A percentile compares a stretch with the other conserved stretches of the same genome.
phyloP scores from a whole-genome alignment of 176 grass and related monocot species.

The Coix lacrymajobi region DNA sequence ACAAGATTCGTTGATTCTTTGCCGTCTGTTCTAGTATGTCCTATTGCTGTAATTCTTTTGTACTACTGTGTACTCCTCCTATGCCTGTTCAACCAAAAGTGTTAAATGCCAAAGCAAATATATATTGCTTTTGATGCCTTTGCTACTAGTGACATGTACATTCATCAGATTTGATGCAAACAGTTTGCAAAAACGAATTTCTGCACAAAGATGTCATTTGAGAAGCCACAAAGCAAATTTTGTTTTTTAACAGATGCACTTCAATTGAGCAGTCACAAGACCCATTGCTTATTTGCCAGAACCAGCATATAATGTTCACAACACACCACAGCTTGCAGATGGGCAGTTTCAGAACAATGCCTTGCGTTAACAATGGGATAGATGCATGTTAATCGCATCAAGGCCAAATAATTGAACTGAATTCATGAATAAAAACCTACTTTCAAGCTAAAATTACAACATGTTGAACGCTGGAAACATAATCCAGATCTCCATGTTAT shows the following conservation, averaged over 20 bases:
- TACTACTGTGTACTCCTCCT: not conserved
- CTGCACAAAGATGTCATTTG: no score
- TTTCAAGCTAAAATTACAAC: slow-evolving; percentile 1
- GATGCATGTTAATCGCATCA: not conserved
- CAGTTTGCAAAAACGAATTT: not conserved
- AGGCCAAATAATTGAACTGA: not conserved
- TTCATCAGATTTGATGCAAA: not conserved
- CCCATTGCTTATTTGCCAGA: not conserved
- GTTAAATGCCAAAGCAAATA: slow-evolving; percentile 22
- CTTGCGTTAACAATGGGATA: not conserved
- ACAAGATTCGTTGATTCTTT: slow-evolving; percentile 23
- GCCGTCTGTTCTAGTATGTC: not conserved
- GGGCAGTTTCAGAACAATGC: not conserved
- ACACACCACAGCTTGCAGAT: not conserved
- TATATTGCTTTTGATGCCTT: slow-evolving; percentile 29
- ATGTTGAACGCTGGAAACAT: slow-evolving; percentile 7
- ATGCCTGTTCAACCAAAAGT: not conserved
- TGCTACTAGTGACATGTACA: not conserved
- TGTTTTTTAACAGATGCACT: not conserved
- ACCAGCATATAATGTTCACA: not conserved
- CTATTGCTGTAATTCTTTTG: slow-evolving; percentile 7
- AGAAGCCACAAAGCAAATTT: not conserved
- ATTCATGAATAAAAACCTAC: not conserved
- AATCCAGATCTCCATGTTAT: not conserved
- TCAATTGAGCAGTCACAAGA: not conserved